Evolutionary conservation across 352 stramenopile genomes (phyloP).

Genomic region (Phytophthora ohioensis): DNA sequence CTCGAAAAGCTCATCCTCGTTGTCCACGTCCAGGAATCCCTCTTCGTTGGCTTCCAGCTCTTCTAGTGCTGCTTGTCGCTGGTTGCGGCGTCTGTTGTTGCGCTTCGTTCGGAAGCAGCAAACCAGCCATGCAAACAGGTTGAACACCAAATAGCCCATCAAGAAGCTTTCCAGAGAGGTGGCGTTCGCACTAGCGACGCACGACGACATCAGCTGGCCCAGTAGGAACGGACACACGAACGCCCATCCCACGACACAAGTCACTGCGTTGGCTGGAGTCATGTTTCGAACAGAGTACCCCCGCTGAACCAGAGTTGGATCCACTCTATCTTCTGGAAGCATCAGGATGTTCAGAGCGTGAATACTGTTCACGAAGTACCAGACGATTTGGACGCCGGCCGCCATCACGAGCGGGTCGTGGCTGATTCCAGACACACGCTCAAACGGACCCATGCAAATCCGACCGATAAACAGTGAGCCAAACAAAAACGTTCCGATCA

Average conservation of each 20-base stretch:
- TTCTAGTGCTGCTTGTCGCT: slow-evolving; percentile 45
- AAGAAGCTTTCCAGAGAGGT: slow-evolving; percentile 74
- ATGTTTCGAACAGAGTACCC: slow-evolving; percentile 81
- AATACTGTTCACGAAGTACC: slow-evolving; percentile 75
- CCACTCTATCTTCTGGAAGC: slow-evolving; percentile 68
- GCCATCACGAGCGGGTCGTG: slow-evolving; percentile 84
- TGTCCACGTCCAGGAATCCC: slow-evolving; percentile 44
- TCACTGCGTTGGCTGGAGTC: slow-evolving; percentile 58
- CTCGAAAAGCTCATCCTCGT: slow-evolving; percentile 50
- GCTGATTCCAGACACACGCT: slow-evolving; percentile 70
- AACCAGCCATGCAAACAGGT: slow-evolving; percentile 75
- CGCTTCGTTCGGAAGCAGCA: slow-evolving; percentile 74
- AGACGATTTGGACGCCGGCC: slow-evolving; percentile 77
- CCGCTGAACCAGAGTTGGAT: slow-evolving; percentile 59
- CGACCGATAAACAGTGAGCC: slow-evolving; percentile 75
- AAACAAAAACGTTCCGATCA: slow-evolving; percentile 74
- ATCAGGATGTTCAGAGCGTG: slow-evolving; percentile 69
- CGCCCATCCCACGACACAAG: slow-evolving; percentile 67
- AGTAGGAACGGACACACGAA: slow-evolving; percentile 77
- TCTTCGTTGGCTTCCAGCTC: slow-evolving; percentile 48
- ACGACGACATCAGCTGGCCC: slow-evolving; percentile 67
- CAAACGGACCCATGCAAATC: slow-evolving; percentile 73
- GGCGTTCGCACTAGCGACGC: slow-evolving; percentile 55
- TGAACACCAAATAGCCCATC: slow-evolving; percentile 81
- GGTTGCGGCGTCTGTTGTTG: slow-evolving; percentile 51